phyloP scores from a whole-genome alignment of 2,329 filamentous ascomycete genomes.

The Pseudogymnoascus destructans region DNA sequence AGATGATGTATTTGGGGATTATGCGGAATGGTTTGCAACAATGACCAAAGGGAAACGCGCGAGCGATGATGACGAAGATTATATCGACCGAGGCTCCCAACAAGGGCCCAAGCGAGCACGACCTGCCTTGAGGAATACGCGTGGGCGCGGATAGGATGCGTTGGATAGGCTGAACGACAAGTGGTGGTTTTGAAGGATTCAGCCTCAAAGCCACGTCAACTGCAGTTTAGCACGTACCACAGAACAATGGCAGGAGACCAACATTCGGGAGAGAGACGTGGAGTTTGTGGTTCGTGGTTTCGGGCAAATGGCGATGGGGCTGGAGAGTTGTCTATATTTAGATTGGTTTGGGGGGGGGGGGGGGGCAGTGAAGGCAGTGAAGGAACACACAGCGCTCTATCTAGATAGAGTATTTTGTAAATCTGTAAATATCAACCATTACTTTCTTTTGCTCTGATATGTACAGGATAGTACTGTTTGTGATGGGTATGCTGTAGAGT shows the following conservation, averaged over 20 bases:
- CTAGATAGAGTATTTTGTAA: not conserved
- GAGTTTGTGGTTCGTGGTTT: not conserved
- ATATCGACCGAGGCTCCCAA: not conserved
- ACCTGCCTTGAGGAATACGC: not conserved
- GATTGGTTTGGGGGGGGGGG: too few species aligned
- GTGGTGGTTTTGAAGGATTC: not conserved
- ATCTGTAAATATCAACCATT: not conserved
- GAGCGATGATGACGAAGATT: not conserved
- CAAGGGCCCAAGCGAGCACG: not conserved
- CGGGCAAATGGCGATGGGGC: not conserved
- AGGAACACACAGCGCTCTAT: not conserved
- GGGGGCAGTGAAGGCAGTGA: too few species aligned
- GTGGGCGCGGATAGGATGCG: not conserved
- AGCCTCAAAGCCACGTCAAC: slow-evolving; percentile 2
- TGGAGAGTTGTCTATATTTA: not conserved
- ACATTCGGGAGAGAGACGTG: not conserved
- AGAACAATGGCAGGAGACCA: not conserved
- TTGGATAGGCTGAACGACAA: not conserved
- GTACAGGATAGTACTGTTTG: not conserved
- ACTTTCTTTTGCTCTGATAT: not conserved
- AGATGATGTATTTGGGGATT: too few species aligned
- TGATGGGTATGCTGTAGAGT: not conserved
- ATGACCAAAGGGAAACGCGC: not conserved
- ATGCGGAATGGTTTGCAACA: not conserved
- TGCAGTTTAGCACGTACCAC: not conserved